Base-by-base conservation (phyloP, 768 basidiomycete species). In the Nidularia sp. region DNA sequence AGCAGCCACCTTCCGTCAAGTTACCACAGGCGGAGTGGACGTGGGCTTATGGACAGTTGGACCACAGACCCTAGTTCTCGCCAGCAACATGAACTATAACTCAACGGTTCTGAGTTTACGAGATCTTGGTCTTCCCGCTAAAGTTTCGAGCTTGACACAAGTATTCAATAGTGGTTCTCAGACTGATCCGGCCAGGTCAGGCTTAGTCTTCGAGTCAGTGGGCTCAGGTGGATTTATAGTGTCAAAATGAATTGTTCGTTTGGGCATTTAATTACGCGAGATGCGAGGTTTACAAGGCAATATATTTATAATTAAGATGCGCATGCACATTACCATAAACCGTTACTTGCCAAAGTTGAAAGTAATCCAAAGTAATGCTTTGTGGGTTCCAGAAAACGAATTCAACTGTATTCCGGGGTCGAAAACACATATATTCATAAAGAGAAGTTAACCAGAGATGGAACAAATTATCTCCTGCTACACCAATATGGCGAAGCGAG, bases 31-130 rank as follows among this genome's bases (percentile, higher is more conserved):
- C 50, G 67, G 73, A 0, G 70, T 77, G 8, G 83, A 83, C 18
- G 61, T 78, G n/a, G 78, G 79, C 4, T 58, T 78, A 31, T 84
- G 83, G 83, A 70, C 64, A 1, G 53, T 74, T 1, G 69, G 65
- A 0, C 29, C 34, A 3, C 56, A 72, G 29, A 79, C 75, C 0
- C 70, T 84, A 35, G 69, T 80, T 10, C 67, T 84, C 2, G 80
- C 73, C 6, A 68, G 75, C 0, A 85, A 85, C 60, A 75, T 76
- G 58, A 69, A 79, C 39, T 73, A 79, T 39, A 60, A 68, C 29
- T 54, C 63, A 3, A 60, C 63, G 35, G 66, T 60, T 0, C 60
- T 83, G 4, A 55, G 50, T 4, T 47, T 78, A 48, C 25, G 52
- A 0, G 66, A 68, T 18, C 36, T 78, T 4, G 62, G 71, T 0